phyloP scores from a whole-genome alignment of 2,329 filamentous ascomycete species.

The Bimuria novae-zelandiae region DNA sequence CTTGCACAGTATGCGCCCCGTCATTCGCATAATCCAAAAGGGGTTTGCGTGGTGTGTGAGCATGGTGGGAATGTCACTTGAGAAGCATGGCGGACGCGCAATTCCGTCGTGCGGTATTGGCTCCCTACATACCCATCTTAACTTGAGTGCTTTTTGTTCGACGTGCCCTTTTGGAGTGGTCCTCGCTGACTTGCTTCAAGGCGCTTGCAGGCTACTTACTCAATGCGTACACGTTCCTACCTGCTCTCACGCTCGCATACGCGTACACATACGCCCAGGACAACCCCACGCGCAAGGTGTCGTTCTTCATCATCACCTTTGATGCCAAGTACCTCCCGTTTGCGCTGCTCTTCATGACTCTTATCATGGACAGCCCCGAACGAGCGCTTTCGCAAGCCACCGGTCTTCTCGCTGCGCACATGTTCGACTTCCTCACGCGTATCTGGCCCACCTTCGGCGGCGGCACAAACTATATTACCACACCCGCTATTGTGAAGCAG shows the following conservation, averaged over 20 bases:
- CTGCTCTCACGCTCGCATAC: slow-evolving; percentile 74
- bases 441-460: slow-evolving; percentile 89
- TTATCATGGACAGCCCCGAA: slow-evolving; percentile 67
- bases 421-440: slow-evolving; percentile 87
- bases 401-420: slow-evolving; percentile 84
- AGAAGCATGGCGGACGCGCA: slow-evolving; percentile 59
- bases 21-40: slow-evolving; percentile 57
- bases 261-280: slow-evolving; percentile 86
- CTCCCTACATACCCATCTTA: slow-evolving; percentile 72
- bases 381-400: slow-evolving; percentile 67
- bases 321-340: slow-evolving; percentile 81
- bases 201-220: slow-evolving; percentile 59
- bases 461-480: slow-evolving; percentile 75
- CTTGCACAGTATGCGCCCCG: slow-evolving; percentile 53
- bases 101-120: slow-evolving; percentile 63
- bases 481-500: slow-evolving; percentile 71
- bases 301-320: slow-evolving; percentile 82
- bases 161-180: too few species aligned
- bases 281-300: slow-evolving; percentile 74
- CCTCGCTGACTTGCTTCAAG: slow-evolving; percentile 49
- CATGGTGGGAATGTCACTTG: slow-evolving; percentile 59
- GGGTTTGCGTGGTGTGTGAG: slow-evolving; percentile 54
- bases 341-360: slow-evolving; percentile 74
- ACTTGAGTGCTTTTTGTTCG: too few species aligned
- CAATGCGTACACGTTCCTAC: slow-evolving; percentile 56